Conservation (phyloP, 768 basidiomycete species). For the Suillus clintonianus region DNA sequence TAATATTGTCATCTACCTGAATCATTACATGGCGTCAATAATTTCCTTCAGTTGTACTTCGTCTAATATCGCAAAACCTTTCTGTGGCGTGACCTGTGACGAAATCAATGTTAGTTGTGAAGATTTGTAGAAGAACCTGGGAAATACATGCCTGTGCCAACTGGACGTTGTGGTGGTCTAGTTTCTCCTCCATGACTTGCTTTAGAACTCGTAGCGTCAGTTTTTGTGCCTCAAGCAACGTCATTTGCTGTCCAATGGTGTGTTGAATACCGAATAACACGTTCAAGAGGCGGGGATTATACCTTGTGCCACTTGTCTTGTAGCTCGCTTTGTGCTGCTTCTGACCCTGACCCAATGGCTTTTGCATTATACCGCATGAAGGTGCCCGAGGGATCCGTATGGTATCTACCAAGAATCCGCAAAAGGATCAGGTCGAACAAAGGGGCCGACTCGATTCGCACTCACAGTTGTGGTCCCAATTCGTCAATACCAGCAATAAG, state of each 20-base stretch:
- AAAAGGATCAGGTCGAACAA: constrained; percentile 6
- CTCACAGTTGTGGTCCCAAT: constrained; percentile 92
- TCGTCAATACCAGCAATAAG: constrained; percentile 98
- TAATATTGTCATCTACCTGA: constrained; percentile 7
- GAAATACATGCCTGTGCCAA: constrained; percentile 75
- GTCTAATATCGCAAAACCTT: constrained; percentile 89
- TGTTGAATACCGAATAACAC: constrained; percentile 10
- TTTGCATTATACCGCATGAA: constrained; percentile 97
- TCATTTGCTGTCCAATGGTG: constrained; percentile 73
- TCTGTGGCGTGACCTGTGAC: constrained; percentile 70
- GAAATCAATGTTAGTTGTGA: constrained; percentile 6
- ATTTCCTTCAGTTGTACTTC: constrained; percentile 80
- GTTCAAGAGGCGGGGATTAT: constrained; percentile 10
- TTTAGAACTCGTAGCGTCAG: constrained; percentile 89
- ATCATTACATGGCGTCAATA: constrained; percentile 78
- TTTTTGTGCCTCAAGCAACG: constrained; percentile 82
- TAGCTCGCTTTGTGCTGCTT: constrained; percentile 94
- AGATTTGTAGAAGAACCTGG: background rate
- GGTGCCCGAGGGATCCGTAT: constrained; percentile 98
- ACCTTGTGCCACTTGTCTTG: constrained; percentile 98
- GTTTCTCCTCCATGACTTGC: constrained; percentile 99
- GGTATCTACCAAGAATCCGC: constrained; percentile 59
- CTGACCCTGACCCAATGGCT: constrained; percentile 97
- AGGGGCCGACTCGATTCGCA: constrained; percentile 10
- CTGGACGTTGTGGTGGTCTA: constrained; percentile 98